Conservation (phyloP, 495 filamentous ascomycete species). For the Lentithecium fluviatile region DNA sequence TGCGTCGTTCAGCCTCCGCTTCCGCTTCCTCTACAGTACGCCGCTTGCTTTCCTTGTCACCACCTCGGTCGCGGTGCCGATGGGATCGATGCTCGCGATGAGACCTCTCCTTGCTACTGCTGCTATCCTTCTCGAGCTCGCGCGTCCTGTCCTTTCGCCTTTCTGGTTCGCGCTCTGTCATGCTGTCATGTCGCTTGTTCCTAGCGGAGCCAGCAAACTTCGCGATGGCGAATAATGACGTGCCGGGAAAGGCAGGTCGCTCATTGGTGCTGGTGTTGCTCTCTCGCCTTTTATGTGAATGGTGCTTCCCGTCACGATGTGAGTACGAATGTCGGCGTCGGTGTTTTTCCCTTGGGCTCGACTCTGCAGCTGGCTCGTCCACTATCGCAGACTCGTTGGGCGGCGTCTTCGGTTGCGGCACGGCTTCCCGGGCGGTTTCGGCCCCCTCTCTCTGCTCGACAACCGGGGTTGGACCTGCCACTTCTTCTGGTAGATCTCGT, state of each 20-base stretch:
- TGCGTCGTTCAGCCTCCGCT: slow-evolving; percentile 26
- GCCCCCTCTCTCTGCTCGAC: no score
- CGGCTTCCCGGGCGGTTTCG: not conserved
- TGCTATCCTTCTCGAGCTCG: slow-evolving; percentile 16
- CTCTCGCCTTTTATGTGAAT: slow-evolving; percentile 23
- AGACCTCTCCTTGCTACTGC: slow-evolving; percentile 20
- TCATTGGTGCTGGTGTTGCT: slow-evolving; percentile 26
- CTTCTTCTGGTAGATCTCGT: not conserved
- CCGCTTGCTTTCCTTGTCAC: slow-evolving; percentile 31
- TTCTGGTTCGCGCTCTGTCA: slow-evolving; percentile 17
- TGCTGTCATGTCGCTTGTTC: slow-evolving; percentile 28
- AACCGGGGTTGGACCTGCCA: not conserved
- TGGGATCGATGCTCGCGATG: slow-evolving; percentile 16
- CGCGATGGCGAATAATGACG: slow-evolving; percentile 20
- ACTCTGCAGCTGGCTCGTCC: slow-evolving; percentile 4
- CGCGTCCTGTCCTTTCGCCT: slow-evolving; percentile 10
- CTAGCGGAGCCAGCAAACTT: slow-evolving; percentile 24
- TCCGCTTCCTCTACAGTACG: slow-evolving; percentile 22
- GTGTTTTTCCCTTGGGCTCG: slow-evolving; percentile 20
- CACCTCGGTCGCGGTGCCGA: slow-evolving; percentile 18
- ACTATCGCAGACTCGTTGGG: slow-evolving; percentile 24
- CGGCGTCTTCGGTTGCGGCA: slow-evolving; percentile 15
- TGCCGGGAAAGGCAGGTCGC: slow-evolving; percentile 3
- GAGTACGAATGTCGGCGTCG: slow-evolving; percentile 21
- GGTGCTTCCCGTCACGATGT: slow-evolving; percentile 16